Conservation (phyloP, 306 rosid species). For the Neltuma alba region DNA sequence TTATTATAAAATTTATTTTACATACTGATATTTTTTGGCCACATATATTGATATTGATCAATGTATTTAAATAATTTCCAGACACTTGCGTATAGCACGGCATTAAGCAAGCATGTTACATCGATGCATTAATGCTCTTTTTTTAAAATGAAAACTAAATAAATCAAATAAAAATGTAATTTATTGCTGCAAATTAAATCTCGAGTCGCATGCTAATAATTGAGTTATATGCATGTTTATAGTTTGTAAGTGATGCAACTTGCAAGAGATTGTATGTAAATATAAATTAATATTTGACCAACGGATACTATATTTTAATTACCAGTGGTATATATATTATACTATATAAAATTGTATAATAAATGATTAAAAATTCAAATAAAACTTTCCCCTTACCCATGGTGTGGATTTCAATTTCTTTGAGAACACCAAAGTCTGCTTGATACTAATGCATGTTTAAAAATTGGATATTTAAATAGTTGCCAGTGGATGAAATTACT, state of each 20-base stretch:
- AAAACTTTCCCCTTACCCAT: background rate
- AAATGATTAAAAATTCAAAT: background rate
- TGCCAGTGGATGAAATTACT: no score
- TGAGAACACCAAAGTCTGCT: no score
- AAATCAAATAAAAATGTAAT: background rate
- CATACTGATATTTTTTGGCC: background rate
- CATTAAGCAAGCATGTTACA: background rate
- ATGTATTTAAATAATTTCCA: background rate
- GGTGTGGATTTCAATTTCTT: no score
- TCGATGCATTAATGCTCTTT: background rate
- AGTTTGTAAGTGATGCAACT: no score
- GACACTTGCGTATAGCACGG: background rate
- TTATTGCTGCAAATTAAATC: background rate
- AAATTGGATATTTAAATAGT: no score
- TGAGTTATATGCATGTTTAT: no score
- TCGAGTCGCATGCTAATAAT: background rate
- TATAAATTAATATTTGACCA: no score
- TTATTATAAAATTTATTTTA: background rate
- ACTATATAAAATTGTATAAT: no score
- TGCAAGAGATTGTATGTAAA: no score
- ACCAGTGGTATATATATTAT: no score
- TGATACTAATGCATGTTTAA: no score
- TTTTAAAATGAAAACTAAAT: background rate
- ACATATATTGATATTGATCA: background rate
- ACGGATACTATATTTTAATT: no score